Evolutionary conservation across 768 basidiomycete genomes (phyloP), one percentile per base, ranked within the genome.

Genomic region (Rhodotorula kratochvilovae): DNA sequence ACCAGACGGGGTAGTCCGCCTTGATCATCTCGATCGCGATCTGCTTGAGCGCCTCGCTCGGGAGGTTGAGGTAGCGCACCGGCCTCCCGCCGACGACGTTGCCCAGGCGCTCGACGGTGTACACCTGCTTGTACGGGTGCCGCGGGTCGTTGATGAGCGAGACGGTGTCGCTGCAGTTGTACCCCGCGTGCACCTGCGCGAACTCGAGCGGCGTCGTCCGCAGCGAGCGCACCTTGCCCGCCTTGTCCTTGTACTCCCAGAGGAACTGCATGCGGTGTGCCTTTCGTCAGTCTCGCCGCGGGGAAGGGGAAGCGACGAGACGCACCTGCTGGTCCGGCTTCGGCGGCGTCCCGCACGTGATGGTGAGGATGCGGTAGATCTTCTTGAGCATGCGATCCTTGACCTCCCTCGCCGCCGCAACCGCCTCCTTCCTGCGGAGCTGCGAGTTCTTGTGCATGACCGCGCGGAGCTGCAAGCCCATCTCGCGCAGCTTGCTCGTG

Each of bases 71-170:
- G 80, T 78, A 95, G 31, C 89, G 84, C 25, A 97, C 88, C 23
- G 88, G 86, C 11, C 91, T 84, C 15, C 88, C 93, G 71, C 90
- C 90, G 88, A 90, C 92, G 62, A 98, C 83, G 77, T 98, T 98
- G 27, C 94, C 94, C 36, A 97, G 87, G 77, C 90, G 88, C 77
- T 95, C 88, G 25, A 97, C 91, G 2, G 92, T 92, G 82, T 94
- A 94, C 25, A 95, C 84, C 80, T 87, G 89, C 61, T 84, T 85
- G 79, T 43, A 91, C 25, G 83, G 82, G 78, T 97, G 94, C 35
- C 95, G 86, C 13, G 95, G 94, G 79, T 98, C 95, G 77, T 98
- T 89, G 79, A 98, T 91, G 17, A 98, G 84, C 46, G 92, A 94
- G 84, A 98, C 67, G 35, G 85, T 85, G 60, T 86, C 85, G 71